A percentile compares a stretch with the other conserved stretches of the same genome.
phyloP scores from a whole-genome alignment of 352 stramenopile species.

The Globisporangium barbulae region DNA sequence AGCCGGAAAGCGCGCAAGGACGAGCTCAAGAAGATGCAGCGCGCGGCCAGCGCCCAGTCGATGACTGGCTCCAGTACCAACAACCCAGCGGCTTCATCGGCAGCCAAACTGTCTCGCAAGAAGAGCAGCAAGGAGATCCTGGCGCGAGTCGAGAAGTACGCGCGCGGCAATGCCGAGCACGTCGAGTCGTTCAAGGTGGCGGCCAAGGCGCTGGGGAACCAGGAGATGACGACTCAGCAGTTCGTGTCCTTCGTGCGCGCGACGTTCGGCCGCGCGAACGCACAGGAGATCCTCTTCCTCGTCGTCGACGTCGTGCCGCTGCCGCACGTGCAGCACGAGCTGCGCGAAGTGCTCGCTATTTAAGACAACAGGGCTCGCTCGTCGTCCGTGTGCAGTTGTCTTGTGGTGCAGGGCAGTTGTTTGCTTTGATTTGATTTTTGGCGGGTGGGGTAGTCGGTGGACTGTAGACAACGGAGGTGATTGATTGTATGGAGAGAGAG shows the following conservation, averaged over 20 bases:
- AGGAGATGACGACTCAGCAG: conserved; percentile 60
- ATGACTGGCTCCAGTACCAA: conserved; percentile 12
- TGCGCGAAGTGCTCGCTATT: conserved; percentile 42
- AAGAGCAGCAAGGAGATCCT: conserved; percentile 69
- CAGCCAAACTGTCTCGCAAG: conserved; percentile 38
- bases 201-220: conserved; percentile 63
- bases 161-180: conserved; percentile 38
- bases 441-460: background rate
- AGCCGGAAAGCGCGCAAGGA: conserved; percentile 39
- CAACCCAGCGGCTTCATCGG: conserved; percentile 18
- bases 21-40: conserved; percentile 37
- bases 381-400: background rate
- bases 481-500: background rate
- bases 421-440: background rate
- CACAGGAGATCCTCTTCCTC: conserved; percentile 55
- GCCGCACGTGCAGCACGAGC: conserved; percentile 51
- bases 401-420: background rate
- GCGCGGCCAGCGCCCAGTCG: conserved; percentile 10
- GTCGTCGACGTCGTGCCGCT: conserved; percentile 64
- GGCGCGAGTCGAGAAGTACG: conserved; percentile 54
- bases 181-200: conserved; percentile 65
- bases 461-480: background rate
- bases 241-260: conserved; percentile 59
- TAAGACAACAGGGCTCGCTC: conserved; percentile 18
- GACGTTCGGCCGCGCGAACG: conserved; percentile 55